Evolutionary conservation across 2,329 filamentous ascomycete species (phyloP).

Genomic region (Zymoseptoria tritici): DNA sequence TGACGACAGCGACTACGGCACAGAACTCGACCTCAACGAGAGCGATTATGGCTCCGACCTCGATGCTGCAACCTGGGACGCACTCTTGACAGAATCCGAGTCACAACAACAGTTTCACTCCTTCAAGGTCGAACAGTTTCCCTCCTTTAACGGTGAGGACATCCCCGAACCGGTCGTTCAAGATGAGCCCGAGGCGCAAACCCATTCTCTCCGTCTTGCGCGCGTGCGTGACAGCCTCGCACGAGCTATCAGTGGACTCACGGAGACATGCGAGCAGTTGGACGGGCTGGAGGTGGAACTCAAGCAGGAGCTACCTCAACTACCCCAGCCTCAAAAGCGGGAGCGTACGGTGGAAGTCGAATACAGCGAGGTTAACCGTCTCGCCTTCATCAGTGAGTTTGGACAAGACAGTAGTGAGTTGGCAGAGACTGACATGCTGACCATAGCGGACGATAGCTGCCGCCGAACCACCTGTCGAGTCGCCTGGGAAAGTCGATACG

Average conservation of each 20-base stretch:
- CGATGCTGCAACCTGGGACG: constrained; percentile 48
- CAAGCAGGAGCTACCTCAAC: not conserved
- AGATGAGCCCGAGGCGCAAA: constrained; percentile 16
- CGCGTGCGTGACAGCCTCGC: constrained; percentile 7
- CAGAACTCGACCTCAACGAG: constrained; percentile 16
- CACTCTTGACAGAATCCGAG: constrained; percentile 43
- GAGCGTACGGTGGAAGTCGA: constrained; percentile 35
- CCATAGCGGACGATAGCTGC: constrained; percentile 24
- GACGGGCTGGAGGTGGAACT: not conserved
- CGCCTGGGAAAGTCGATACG: constrained; percentile 32
- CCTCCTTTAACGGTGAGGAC: constrained; percentile 5
- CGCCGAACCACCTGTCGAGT: not conserved
- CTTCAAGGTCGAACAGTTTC: not conserved
- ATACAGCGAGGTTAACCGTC: constrained; percentile 34
- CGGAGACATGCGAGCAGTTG: not conserved
- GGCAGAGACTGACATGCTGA: constrained; percentile 21
- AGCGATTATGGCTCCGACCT: constrained; percentile 61
- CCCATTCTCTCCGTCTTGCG: constrained; percentile 13
- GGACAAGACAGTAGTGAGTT: not conserved
- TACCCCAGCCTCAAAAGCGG: not conserved
- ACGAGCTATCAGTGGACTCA: constrained; percentile 1
- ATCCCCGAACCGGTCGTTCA: constrained; percentile 18
- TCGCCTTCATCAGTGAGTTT: constrained; percentile 27
- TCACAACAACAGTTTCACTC: constrained; percentile 17
- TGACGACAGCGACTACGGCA: constrained; percentile 7